Percentiles rank a stretch among this genome's conserved stretches.
Evolutionary conservation across 805 yeast species (phyloP).

Genomic region (Candida khao-thaluensis): DNA sequence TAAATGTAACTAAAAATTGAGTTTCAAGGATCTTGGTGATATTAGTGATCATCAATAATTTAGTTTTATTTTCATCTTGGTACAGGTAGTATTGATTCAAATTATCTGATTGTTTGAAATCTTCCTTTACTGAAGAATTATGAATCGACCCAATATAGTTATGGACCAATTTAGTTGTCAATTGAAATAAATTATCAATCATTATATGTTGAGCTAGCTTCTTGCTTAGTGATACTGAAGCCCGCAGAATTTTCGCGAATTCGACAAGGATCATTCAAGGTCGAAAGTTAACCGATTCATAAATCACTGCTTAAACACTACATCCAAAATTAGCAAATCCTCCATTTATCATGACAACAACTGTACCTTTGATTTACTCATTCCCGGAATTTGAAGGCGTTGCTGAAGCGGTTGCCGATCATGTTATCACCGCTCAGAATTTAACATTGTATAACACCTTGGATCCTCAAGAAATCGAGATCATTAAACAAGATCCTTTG

Average conservation of each 20-base stretch:
- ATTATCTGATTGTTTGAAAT: conserved; percentile 1
- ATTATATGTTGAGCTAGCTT: conserved; percentile 5
- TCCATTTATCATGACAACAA: conserved; percentile 65
- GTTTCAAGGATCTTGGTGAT: conserved; percentile 10
- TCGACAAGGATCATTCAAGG: conserved; percentile 10
- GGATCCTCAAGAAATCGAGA: conserved; percentile 32
- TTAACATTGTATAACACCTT: conserved; percentile 51
- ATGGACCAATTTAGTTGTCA: conserved; percentile 21
- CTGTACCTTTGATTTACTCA: conserved; percentile 90
- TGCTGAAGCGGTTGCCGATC: conserved; percentile 97
- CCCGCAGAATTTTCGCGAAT: conserved; percentile 3
- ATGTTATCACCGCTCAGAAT: conserved; percentile 86
- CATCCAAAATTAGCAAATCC: no score
- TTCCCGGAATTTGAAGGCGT: conserved; percentile 88
- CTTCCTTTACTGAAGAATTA: conserved; percentile 7
- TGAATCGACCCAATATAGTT: conserved; percentile 19
- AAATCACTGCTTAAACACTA: not conserved
- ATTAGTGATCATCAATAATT: conserved; percentile 11
- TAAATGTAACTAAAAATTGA: conserved; percentile 9
- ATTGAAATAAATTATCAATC: conserved; percentile 21
- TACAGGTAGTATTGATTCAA: conserved; percentile 12
- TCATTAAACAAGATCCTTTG: conserved; percentile 27
- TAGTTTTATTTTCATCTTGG: conserved; percentile 7
- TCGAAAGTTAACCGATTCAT: conserved; percentile 4
- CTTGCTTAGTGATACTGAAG: not conserved